A percentile compares a stretch with the other conserved stretches of the same genome.
Evolutionary conservation across 345 rosid genomes (phyloP).

Genomic region (Brassica incana): DNA sequence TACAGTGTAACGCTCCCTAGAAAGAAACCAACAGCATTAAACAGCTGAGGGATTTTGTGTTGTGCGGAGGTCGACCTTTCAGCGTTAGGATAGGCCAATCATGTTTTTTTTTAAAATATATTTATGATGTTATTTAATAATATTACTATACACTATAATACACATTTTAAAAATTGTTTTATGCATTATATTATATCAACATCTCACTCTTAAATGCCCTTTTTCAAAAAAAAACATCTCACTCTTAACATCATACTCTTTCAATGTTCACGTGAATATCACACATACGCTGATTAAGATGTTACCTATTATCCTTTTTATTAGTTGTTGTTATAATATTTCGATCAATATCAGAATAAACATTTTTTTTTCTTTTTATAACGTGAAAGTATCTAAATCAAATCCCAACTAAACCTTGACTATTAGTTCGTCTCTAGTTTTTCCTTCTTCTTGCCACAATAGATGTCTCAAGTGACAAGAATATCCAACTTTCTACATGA

Average conservation of each 20-base stretch:
- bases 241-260: neutral
- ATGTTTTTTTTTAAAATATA: neutral
- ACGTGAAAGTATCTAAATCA: too few relatives aligned
- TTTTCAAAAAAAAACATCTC: neutral
- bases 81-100: conserved; percentile 35
- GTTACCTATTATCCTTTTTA: conserved; percentile 23
- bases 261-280: conserved; percentile 35
- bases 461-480: neutral
- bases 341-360: neutral
- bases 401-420: too few relatives aligned
- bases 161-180: neutral
- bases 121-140: neutral
- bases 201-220: neutral
- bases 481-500: neutral
- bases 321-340: neutral
- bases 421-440: too few relatives aligned
- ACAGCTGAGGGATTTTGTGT: conserved; percentile 35
- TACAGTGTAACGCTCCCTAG: conserved; percentile 32
- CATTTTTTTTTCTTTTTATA: too few relatives aligned
- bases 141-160: neutral
- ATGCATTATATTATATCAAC: neutral
- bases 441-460: neutral
- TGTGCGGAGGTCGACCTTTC: conserved; percentile 43
- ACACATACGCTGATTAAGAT: conserved; percentile 27
- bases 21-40: conserved; percentile 41